Conservation (phyloP, 257 asterid genomes). For the Lycium ferocissimum region DNA sequence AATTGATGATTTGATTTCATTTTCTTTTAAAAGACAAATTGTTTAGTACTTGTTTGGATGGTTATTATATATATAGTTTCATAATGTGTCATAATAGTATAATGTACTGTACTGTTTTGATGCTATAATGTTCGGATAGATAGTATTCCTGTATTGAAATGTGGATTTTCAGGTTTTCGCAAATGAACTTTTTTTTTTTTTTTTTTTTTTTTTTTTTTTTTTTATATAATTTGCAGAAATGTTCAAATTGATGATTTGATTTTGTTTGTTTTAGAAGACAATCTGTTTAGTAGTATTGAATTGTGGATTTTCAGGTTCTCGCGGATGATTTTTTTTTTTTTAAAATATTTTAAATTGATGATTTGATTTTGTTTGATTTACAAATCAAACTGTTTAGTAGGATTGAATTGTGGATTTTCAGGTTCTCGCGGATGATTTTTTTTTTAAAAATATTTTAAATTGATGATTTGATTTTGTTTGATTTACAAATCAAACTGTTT, state of each 20-base stretch:
- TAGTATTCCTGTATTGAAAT: background rate
- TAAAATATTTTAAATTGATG: background rate
- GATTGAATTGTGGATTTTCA: background rate
- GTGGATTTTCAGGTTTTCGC: slow-evolving; percentile 61
- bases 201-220: background rate
- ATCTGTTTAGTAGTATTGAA: background rate
- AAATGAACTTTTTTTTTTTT: background rate
- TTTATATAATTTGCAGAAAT: background rate
- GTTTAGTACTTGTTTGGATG: too few relatives aligned
- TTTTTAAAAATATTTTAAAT: background rate
- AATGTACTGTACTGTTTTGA: too few relatives aligned
- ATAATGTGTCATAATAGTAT: too few relatives aligned
- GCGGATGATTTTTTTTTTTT: too few relatives aligned
- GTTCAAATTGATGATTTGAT: slow-evolving; percentile 2
- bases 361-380: background rate
- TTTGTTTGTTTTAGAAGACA: background rate
- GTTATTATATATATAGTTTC: too few relatives aligned
- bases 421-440: too few relatives aligned
- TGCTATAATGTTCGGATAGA: too few relatives aligned
- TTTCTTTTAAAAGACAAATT: too few relatives aligned
- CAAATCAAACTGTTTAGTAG: background rate
- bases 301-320: background rate
- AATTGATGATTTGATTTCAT: too few relatives aligned
- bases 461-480: slow-evolving; percentile 16
- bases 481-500: background rate